Percentiles rank a stretch among this genome's conserved stretches.
These are phyloP conservation scores for Sordariomycetes sp. DNA, from an alignment of 2,329 filamentous ascomycete species.

Conservation along the genomic window DNA sequence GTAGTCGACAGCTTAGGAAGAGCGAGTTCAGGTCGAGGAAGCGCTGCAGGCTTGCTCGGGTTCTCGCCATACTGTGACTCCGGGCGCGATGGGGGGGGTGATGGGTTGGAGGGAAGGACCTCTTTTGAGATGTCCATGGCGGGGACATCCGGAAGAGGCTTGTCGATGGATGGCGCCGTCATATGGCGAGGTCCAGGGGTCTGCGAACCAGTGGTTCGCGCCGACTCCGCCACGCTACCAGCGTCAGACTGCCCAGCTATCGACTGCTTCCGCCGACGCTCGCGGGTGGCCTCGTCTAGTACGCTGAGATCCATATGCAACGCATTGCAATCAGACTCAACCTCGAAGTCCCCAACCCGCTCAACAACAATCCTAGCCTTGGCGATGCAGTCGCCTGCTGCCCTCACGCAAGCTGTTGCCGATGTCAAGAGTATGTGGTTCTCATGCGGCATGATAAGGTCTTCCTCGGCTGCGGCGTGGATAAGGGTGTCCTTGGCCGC, in stretches of 20 bases:
- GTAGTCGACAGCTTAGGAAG: constrained; percentile 49
- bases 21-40: constrained; percentile 39
- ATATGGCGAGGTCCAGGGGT: constrained; percentile 26
- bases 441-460: constrained; percentile 72
- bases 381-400: constrained; percentile 83
- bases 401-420: constrained; percentile 80
- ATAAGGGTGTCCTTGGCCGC: constrained; percentile 73
- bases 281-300: constrained; percentile 32
- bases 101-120: constrained; percentile 18
- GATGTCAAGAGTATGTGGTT: constrained; percentile 67
- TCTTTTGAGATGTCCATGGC: constrained; percentile 35
- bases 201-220: constrained; percentile 20
- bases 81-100: constrained; percentile 29
- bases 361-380: constrained; percentile 82
- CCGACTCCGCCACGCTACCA: constrained; percentile 24
- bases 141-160: constrained; percentile 60
- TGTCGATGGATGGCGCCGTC: constrained; percentile 44
- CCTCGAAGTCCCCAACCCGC: constrained; percentile 83
- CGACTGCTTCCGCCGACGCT: constrained; percentile 21
- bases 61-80: constrained; percentile 32
- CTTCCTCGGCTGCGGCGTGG: constrained; percentile 56
- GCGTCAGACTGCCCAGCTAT: constrained; percentile 22
- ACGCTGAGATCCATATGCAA: constrained; percentile 43
- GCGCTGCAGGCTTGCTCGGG: constrained; percentile 33
- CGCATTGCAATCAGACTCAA: constrained; percentile 53